Percentiles rank a stretch among this genome's conserved stretches.
Evolutionary conservation across 352 stramenopile species (phyloP).

Genomic region (Pythium rhizo-oryzae): DNA sequence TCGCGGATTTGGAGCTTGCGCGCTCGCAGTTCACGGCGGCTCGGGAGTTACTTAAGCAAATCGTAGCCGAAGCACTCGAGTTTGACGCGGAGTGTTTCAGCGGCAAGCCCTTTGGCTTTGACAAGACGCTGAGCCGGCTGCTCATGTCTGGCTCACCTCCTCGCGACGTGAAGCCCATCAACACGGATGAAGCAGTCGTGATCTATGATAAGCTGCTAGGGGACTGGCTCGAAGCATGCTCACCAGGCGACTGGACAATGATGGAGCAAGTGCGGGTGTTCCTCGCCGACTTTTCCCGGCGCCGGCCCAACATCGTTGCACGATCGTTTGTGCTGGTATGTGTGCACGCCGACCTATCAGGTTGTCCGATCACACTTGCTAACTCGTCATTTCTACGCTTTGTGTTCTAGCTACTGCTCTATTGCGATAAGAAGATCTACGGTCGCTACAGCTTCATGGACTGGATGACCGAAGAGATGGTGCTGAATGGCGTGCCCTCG

Average conservation of each 20-base stretch:
- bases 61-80: slow-evolving; percentile 66
- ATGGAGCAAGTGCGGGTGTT: slow-evolving; percentile 88
- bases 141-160: slow-evolving; percentile 70
- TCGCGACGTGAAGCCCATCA: slow-evolving; percentile 68
- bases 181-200: slow-evolving; percentile 49
- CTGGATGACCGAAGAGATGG: slow-evolving; percentile 81
- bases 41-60: slow-evolving; percentile 42
- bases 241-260: slow-evolving; percentile 56
- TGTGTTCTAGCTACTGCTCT: slow-evolving; percentile 67
- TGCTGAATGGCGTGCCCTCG: slow-evolving; percentile 77
- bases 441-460: slow-evolving; percentile 85
- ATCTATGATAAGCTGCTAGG: slow-evolving; percentile 57
- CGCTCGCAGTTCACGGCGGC: slow-evolving; percentile 45
- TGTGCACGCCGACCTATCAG: slow-evolving; percentile 13
- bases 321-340: slow-evolving; percentile 84
- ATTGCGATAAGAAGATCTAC: slow-evolving; percentile 87
- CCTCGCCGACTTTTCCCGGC: slow-evolving; percentile 68
- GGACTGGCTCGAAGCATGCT: slow-evolving; percentile 64
- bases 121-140: slow-evolving; percentile 72
- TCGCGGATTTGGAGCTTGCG: slow-evolving; percentile 44
- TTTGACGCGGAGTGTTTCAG: slow-evolving; percentile 67
- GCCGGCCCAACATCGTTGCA: slow-evolving; percentile 70
- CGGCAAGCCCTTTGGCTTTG: slow-evolving; percentile 74
- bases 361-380: not conserved
- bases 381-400: not conserved